phyloP scores from a whole-genome alignment of 768 basidiomycete species.

The Fibroporia radiculosa region DNA sequence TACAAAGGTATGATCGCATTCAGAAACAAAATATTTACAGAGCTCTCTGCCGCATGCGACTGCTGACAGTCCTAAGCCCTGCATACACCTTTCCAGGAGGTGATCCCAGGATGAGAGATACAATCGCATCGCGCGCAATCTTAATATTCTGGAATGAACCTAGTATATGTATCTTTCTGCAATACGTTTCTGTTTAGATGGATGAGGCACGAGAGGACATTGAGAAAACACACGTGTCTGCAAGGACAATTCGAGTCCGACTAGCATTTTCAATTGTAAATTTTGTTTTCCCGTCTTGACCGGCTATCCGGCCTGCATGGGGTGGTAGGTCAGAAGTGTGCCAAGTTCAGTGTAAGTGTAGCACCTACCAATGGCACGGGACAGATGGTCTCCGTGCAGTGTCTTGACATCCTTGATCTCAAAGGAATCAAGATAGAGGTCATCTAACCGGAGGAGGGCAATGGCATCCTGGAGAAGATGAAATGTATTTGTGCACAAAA shows the following conservation, averaged over 20 bases:
- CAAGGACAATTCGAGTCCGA: constrained; percentile 95
- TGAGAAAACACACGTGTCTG: constrained; percentile 73
- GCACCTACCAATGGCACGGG: constrained; percentile 84
- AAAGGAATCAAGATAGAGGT: constrained; percentile 96
- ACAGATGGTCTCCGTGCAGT: constrained; percentile 93
- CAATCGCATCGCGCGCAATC: constrained; percentile 92
- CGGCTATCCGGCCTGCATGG: constrained; percentile 82
- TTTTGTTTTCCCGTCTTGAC: constrained; percentile 97
- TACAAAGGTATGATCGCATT: too few relatives aligned
- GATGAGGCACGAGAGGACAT: neutral
- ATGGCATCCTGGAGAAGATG: constrained; percentile 68
- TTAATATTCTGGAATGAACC: constrained; percentile 99
- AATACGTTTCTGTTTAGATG: too few relatives aligned
- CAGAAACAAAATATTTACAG: too few relatives aligned
- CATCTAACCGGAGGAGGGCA: constrained; percentile 90
- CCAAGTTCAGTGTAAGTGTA: neutral
- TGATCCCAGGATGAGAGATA: constrained; percentile 89
- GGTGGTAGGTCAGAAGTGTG: neutral
- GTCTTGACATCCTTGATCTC: constrained; percentile 99
- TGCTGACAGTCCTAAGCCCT: constrained; percentile 83
- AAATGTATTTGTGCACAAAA: neutral
- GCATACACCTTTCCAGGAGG: constrained; percentile 94
- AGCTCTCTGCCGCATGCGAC: constrained; percentile 88
- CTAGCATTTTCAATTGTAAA: constrained; percentile 98
- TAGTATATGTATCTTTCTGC: constrained; percentile 95